Conservation (phyloP, 2,329 filamentous ascomycete species). For the Colletotrichum scovillei region DNA sequence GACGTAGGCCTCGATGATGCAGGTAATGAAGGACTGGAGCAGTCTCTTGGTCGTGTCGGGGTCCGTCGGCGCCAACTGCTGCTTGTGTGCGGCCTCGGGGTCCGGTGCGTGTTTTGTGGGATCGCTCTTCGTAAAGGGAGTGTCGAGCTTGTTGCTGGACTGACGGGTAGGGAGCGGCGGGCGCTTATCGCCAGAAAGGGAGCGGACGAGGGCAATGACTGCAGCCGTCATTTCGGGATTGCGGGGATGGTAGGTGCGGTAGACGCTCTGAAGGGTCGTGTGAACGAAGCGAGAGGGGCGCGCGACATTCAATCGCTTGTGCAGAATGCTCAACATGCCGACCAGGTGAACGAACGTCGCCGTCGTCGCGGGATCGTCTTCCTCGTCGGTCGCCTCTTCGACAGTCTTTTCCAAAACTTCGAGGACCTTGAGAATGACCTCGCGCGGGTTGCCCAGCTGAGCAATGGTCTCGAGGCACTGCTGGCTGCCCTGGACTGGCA, state of each 20-base stretch:
- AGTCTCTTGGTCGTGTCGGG: conserved; percentile 71
- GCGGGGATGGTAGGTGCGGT: conserved; percentile 72
- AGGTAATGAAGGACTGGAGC: conserved; percentile 82
- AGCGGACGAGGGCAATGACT: conserved; percentile 77
- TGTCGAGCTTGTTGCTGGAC: conserved; percentile 68
- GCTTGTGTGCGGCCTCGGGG: conserved; percentile 66
- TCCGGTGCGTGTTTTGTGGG: conserved; percentile 69
- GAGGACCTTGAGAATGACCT: conserved; percentile 84
- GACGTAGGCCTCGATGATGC: conserved; percentile 80
- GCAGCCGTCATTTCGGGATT: conserved; percentile 76
- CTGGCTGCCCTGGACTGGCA: conserved; percentile 75
- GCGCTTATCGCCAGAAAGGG: conserved; percentile 73
- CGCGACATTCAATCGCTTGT: conserved; percentile 80
- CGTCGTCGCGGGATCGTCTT: conserved; percentile 48
- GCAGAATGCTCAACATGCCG: conserved; percentile 78
- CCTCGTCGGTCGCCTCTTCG: conserved; percentile 54
- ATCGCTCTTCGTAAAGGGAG: conserved; percentile 65
- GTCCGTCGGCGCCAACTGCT: conserved; percentile 67
- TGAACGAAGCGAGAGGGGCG: conserved; percentile 83
- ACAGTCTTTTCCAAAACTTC: conserved; percentile 72
- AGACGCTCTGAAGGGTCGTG: conserved; percentile 78
- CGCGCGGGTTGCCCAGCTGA: conserved; percentile 81
- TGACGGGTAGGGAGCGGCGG: conserved; percentile 70
- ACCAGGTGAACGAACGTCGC: conserved; percentile 76
- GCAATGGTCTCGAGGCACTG: conserved; percentile 80